Percentiles rank a stretch among this genome's conserved stretches.
Conservation (phyloP, 1,284 basidiomycete genomes). For the Austroboletus niveus region DNA sequence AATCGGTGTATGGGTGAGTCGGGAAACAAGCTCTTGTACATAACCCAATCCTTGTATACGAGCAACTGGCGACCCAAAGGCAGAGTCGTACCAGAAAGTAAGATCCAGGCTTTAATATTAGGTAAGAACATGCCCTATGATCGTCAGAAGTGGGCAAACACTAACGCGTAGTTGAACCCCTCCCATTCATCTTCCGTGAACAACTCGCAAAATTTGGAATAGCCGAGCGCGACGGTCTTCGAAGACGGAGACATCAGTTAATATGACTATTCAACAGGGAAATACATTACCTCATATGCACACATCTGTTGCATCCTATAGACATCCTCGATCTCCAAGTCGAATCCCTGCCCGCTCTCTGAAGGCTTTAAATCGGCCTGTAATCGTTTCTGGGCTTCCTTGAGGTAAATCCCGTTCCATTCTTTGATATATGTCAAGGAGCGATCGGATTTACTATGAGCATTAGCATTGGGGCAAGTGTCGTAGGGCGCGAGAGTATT, state of each 20-base stretch:
- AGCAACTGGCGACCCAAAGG: conserved; percentile 74
- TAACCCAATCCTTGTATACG: conserved; percentile 84
- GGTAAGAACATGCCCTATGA: not conserved
- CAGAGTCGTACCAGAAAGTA: conserved; percentile 66
- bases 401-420: conserved; percentile 75
- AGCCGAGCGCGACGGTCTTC: conserved; percentile 87
- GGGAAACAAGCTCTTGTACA: conserved; percentile 77
- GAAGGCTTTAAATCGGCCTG: too few species aligned
- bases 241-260: not conserved
- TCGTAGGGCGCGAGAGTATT: conserved; percentile 30
- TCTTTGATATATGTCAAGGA: conserved; percentile 48
- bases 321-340: conserved; percentile 38
- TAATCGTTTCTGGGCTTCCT: conserved; percentile 42
- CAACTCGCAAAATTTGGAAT: conserved; percentile 85
- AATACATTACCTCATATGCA: conserved; percentile 67
- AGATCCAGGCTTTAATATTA: conserved; percentile 12
- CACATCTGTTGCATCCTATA: conserved; percentile 77
- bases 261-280: too few species aligned
- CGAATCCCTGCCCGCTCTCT: too few species aligned
- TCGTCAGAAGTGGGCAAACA: conserved; percentile 5
- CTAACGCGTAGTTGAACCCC: conserved; percentile 82
- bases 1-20: conserved; percentile 76
- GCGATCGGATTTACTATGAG: conserved; percentile 50
- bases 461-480: conserved; percentile 54
- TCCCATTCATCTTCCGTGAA: conserved; percentile 91